These are phyloP conservation scores for Cystoisospora suis DNA, from an alignment of 169 alveolate species.

Conservation along the genomic window DNA sequence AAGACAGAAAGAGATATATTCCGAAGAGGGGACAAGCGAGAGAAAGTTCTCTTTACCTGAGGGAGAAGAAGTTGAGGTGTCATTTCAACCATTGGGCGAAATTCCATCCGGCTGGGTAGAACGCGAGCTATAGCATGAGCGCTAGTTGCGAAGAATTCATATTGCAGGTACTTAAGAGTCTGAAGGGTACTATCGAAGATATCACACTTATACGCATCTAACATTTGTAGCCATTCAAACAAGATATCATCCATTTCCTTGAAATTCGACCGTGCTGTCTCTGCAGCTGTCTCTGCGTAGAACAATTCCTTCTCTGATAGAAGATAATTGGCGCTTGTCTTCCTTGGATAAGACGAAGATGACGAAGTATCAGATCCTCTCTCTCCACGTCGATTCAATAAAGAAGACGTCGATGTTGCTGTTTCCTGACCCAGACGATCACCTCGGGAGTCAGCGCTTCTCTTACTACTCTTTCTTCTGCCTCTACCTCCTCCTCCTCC, in stretches of 20 bases:
- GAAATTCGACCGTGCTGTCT: constrained; percentile 33
- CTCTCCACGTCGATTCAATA: too few relatives aligned
- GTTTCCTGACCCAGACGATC: neutral
- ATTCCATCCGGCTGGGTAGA: constrained; percentile 71
- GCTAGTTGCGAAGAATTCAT: constrained; percentile 72
- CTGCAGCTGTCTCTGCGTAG: constrained; percentile 44
- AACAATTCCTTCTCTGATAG: constrained; percentile 10
- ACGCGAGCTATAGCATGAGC: constrained; percentile 68
- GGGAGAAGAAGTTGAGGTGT: constrained; percentile 68
- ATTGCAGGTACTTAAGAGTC: constrained; percentile 70
- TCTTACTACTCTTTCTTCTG: neutral
- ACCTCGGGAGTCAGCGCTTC: too few relatives aligned
- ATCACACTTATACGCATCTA: constrained; percentile 63
- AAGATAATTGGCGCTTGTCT: too few relatives aligned
- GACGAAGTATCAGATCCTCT: too few relatives aligned
- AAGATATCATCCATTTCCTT: constrained; percentile 41
- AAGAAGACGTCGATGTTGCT: neutral
- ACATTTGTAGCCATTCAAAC: constrained; percentile 67
- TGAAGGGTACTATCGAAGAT: constrained; percentile 61
- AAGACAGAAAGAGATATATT: neutral
- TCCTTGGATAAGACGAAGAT: too few relatives aligned
- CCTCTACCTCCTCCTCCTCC: neutral
- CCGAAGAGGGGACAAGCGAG: neutral
- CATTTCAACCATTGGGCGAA: constrained; percentile 77
- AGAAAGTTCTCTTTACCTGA: constrained; percentile 44